Evolutionary conservation across 1,284 basidiomycete species (phyloP), one percentile per base, ranked within the genome.

Genomic region (Sporisorium graminicola): DNA sequence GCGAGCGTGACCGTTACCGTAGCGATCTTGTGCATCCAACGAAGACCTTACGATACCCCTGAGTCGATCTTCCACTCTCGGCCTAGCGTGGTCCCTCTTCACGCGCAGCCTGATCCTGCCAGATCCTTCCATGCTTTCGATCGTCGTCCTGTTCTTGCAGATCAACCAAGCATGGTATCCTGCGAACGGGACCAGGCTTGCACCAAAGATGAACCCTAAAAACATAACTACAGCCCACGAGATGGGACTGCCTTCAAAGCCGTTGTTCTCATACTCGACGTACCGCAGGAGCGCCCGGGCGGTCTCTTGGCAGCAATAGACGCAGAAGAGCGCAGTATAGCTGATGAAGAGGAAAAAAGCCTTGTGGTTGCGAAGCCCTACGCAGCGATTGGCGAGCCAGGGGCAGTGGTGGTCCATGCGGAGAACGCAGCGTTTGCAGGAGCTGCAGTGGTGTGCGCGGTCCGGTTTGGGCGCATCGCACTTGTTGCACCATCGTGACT

Each of bases 391-490:
- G 82, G 78, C 80, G 22, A 84, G 65, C 83, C 83, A 84, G 29
- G 83, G 83, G 51, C 83, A 84, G 63, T 92, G 58, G 93, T 91
- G 81, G 47, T 83, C 81, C 81, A 82, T 82, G 22, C 77, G 61
- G 24, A 84, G 74, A 9, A 77, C 64, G 33, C 74, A 85, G 47
- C 76, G 73, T 46, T 71, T 52, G 67, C 83, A 85, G 14, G 70
- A 46, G 58, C 68, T 71, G 71, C 83, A 85, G 78, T 85, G 83
- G 56, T 85, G 83, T 1, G 78, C 58, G 2, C 83, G 77, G 10
- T 83, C 82, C 2, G 83, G 83, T 58, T 85, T 85, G 50, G 71
- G 74, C 2, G 72, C 66, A n/a, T 74, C 58, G 76, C 83, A 85
- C 29, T 75, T 75, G 37, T 63, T 62, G 57, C 83, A 85, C 65